Evolutionary conservation across 169 alveolate genomes (phyloP), one percentile per base, ranked within the genome.

Genomic region (Amoebophrya sp.): DNA sequence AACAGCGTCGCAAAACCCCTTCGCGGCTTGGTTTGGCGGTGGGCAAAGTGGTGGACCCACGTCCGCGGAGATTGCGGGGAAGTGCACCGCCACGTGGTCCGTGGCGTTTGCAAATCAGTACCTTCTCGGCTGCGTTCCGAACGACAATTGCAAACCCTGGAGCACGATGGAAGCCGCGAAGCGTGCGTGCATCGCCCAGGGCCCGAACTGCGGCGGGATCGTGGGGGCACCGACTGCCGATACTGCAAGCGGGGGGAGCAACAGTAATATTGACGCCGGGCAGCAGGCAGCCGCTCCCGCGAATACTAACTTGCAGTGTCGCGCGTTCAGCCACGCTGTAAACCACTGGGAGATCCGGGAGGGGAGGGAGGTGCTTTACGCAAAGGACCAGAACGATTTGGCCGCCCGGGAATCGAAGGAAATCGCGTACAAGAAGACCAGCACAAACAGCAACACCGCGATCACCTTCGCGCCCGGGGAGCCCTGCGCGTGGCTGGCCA

Each of bases 11-110:
- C n/a, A n/a, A n/a, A n/a, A n/a, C n/a, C n/a, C n/a, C n/a, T n/a
- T n/a, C n/a, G n/a, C n/a, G n/a, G n/a, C n/a, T n/a, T n/a, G n/a
- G n/a, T n/a, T n/a, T n/a, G n/a, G n/a, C n/a, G n/a, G n/a, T n/a
- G n/a, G n/a, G n/a, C n/a, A n/a, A n/a, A n/a, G n/a, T n/a, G n/a
- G n/a, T n/a, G n/a, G n/a, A n/a, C n/a, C n/a, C n/a, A n/a, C n/a
- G n/a, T n/a, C n/a, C n/a, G n/a, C n/a, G n/a, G n/a, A n/a, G n/a
- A n/a, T n/a, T n/a, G n/a, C n/a, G 32, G 83, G 83, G 29, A 2
- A 66, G 32, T 66, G 83, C 32, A 66, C 83, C 35, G 83, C 83
- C 7, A 66, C 83, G 32, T 66, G 83, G 83, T 66, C 83, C 39
- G 32, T 25, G 29, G 83, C 83, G 83, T 66, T 12, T 25, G 83